Evolutionary conservation across 2,329 filamentous ascomycete species (phyloP), one percentile per base, ranked within the genome.

Genomic region (Paracoccidioides brasiliensis): DNA sequence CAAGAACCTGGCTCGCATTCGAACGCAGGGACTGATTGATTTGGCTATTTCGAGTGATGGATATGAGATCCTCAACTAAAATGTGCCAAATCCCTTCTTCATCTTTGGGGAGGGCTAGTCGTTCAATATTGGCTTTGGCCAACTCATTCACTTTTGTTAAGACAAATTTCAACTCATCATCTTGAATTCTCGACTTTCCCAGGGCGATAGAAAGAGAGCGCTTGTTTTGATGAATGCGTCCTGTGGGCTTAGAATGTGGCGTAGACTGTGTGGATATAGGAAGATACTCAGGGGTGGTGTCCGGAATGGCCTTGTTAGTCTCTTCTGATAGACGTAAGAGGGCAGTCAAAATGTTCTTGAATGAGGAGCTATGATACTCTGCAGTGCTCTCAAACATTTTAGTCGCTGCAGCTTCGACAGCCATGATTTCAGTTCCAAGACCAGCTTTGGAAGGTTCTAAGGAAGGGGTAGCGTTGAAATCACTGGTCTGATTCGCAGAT

Each of bases 311-410:
- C 48, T 64, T 62, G 48, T 66, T 62, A 9, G 67, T 67, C 48
- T 62, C 60, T 49, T 61, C 77, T 5, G 95, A 76, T 5, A 96
- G 75, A 48, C 79, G 77, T 64, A 89, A 90, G 3, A 95, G 78
- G 0, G 90, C 85, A 54, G 78, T 74, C 1, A 97, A 76, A 8
- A 97, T 82, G 59, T 88, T 81, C 4, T 85, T 74, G 63, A 97
- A 97, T 0, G 89, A 78, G 14, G 83, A 78, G 60, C 91, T 90
- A 0, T 90, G 88, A 64, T 95, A 97, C 62, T 96, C 90, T 14
- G 86, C 78, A 0, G 90, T 97, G 70, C 90, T 95, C 67, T 97
- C 93, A 56, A 97, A 84, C 15, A 98, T 76, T 59, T 93, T 83
- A 1, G 83, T 83, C 1, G 90, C 89, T 2, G 93, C 93, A 5